Evolutionary conservation across 2,329 filamentous ascomycete species (phyloP).

Genomic region (Colletotrichum tanaceti): DNA sequence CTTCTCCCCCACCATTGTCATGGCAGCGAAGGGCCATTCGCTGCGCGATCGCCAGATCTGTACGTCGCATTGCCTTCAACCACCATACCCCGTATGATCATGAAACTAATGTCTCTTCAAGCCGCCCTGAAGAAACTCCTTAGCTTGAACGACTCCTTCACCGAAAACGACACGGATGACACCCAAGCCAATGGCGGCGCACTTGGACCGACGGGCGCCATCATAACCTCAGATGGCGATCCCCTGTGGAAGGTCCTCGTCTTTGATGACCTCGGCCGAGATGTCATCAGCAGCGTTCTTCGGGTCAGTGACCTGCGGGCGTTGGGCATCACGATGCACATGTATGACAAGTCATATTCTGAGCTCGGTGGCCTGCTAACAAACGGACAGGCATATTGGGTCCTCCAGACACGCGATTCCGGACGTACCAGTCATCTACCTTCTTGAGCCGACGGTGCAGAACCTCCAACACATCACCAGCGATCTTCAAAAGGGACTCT

Average conservation of each 20-base stretch:
- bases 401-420: conserved; percentile 88
- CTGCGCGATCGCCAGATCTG: conserved; percentile 65
- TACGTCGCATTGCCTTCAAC: conserved; percentile 44
- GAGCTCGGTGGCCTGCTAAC: conserved; percentile 43
- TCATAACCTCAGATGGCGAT: conserved; percentile 87
- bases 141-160: conserved; percentile 85
- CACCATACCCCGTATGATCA: not conserved
- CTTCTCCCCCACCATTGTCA: conserved; percentile 46
- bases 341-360: conserved; percentile 64
- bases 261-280: conserved; percentile 89
- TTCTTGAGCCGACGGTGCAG: conserved; percentile 86
- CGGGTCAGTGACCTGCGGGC: conserved; percentile 91
- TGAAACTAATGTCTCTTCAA: conserved; percentile 50
- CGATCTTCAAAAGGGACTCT: conserved; percentile 88
- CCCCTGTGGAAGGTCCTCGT: conserved; percentile 98
- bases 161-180: conserved; percentile 71
- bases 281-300: conserved; percentile 96
- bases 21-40: conserved; percentile 60
- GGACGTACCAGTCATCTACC: conserved; percentile 94
- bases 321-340: conserved; percentile 96
- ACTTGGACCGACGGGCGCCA: conserved; percentile 77
- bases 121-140: conserved; percentile 95
- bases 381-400: conserved; percentile 75
- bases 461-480: conserved; percentile 86
- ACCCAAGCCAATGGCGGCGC: conserved; percentile 69